Conservation (phyloP, 371 early-diverging fungal genomes). For the Haplosporangium sp. region DNA sequence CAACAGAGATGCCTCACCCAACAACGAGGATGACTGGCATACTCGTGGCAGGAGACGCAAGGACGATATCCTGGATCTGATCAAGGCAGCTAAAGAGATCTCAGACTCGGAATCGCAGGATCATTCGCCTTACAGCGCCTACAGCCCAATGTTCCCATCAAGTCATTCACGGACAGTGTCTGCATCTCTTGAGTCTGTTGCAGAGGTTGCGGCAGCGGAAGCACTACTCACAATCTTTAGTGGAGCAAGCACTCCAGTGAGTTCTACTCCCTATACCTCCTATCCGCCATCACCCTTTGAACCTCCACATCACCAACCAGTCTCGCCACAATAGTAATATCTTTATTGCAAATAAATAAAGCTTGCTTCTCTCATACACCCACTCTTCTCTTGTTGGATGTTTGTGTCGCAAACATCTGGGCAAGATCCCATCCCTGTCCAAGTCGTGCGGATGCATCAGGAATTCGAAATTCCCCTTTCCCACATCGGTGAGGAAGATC, state of each 20-base stretch:
- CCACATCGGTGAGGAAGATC: too few relatives aligned
- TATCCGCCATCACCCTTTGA: conserved; percentile 50
- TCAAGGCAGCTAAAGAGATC: conserved; percentile 50
- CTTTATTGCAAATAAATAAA: neutral
- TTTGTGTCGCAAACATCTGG: too few relatives aligned
- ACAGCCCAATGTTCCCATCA: conserved; percentile 30
- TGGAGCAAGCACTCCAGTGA: conserved; percentile 37
- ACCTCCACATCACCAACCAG: neutral
- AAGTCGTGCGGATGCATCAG: too few relatives aligned
- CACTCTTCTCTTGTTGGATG: too few relatives aligned
- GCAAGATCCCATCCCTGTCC: too few relatives aligned
- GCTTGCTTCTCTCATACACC: too few relatives aligned
- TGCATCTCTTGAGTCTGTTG: conserved; percentile 36
- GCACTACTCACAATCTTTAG: conserved; percentile 49
- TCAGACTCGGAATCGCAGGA: conserved; percentile 40
- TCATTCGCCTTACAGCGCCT: conserved; percentile 60
- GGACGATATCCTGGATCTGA: conserved; percentile 48
- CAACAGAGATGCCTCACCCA: conserved; percentile 2
- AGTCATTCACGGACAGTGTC: conserved; percentile 58
- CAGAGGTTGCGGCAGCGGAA: conserved; percentile 50
- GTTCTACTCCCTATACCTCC: conserved; percentile 40
- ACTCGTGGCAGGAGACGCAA: conserved; percentile 17
- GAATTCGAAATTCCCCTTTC: too few relatives aligned
- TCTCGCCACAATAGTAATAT: too few relatives aligned
- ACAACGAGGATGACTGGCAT: conserved; percentile 22